Evolutionary conservation across 2,329 filamentous ascomycete species (phyloP), one percentile per base, ranked within the genome.

Genomic region (Colletotrichum incanum): DNA sequence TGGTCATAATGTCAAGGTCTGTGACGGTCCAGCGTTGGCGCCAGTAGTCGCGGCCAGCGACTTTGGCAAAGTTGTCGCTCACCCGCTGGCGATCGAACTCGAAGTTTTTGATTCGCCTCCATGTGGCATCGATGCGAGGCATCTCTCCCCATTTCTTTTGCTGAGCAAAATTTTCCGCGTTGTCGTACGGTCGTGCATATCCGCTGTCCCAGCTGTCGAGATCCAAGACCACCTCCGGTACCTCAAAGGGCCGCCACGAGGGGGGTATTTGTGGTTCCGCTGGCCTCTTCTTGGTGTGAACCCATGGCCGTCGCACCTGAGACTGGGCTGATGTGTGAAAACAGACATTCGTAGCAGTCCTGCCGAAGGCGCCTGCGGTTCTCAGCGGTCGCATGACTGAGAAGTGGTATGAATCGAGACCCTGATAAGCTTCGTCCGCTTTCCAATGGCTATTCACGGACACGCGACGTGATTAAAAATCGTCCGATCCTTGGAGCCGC

Each of bases 121-220:
- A 71, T 28, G 82, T 72, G 16, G 76, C 73, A 12, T 72, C 69
- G 20, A 75, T 75, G 43, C 73, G 76, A 6, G 74, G 75, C 45
- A 76, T 70, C 12, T 71, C 55, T 39, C 61, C 75, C 81, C 82
- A 86, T 67, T 73, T 78, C 23, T 72, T 75, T 49, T 47, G 55
- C 72, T 81, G 78, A 4, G 63, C 73, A n/a, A 74, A 76, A 65
- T 84, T 84, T 55, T 86, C 80, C 5, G 75, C 73, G 3, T 81
- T 74, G 56, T 83, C 79, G 66, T 79, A 84, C 2, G 78, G 76
- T 37, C 87, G 85, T 49, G 89, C 86, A 58, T 81, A 77, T 1
- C 76, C 79, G 73, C 77, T 84, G 26, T 84, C 81, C 72, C 85
- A 82, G 55, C 86, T 85, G 74, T 90, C 88, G 49, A 90, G 85